These are phyloP conservation scores for Emmonsiellopsis sp. DNA, from an alignment of 2,329 filamentous ascomycete genomes.

Conservation along the genomic window DNA sequence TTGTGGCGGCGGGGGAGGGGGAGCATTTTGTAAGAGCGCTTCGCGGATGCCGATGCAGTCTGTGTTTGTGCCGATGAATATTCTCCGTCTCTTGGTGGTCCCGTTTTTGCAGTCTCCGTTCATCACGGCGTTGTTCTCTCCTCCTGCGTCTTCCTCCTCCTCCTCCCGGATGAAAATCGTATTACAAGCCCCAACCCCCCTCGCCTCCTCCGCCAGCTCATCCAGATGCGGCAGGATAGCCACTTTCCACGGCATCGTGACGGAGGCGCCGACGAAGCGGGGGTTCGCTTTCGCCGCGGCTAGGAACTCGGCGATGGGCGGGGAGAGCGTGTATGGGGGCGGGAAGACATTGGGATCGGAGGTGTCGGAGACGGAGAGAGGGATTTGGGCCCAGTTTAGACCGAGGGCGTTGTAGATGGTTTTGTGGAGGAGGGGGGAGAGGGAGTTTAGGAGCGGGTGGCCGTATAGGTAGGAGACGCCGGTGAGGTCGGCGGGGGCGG, in stretches of 20 bases:
- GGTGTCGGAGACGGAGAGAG: conserved; percentile 30
- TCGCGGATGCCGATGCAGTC: conserved; percentile 72
- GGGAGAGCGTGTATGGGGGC: conserved; percentile 26
- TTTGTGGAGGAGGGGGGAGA: conserved; percentile 47
- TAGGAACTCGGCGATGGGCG: conserved; percentile 27
- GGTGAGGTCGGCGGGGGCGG: conserved; percentile 28
- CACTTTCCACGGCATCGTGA: conserved; percentile 81
- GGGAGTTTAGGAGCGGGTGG: conserved; percentile 48
- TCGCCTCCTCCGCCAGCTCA: conserved; percentile 62
- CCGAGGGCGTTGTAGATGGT: conserved; percentile 45
- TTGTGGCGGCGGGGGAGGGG: too few species aligned
- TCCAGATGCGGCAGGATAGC: conserved; percentile 66
- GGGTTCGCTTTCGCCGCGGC: conserved; percentile 27
- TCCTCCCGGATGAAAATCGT: conserved; percentile 59
- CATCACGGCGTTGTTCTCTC: too few species aligned
- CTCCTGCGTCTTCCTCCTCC: conserved; percentile 7
- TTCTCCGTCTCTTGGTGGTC: conserved; percentile 33
- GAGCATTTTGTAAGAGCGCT: conserved; percentile 49
- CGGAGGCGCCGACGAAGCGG: conserved; percentile 52
- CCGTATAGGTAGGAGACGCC: conserved; percentile 49
- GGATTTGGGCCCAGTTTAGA: conserved; percentile 45
- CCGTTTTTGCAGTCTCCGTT: too few species aligned
- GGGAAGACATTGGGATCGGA: conserved; percentile 15
- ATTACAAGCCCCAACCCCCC: conserved; percentile 65
- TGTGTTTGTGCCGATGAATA: conserved; percentile 68